phyloP scores from a whole-genome alignment of 306 rosid genomes.

The Vigna hirtella region DNA sequence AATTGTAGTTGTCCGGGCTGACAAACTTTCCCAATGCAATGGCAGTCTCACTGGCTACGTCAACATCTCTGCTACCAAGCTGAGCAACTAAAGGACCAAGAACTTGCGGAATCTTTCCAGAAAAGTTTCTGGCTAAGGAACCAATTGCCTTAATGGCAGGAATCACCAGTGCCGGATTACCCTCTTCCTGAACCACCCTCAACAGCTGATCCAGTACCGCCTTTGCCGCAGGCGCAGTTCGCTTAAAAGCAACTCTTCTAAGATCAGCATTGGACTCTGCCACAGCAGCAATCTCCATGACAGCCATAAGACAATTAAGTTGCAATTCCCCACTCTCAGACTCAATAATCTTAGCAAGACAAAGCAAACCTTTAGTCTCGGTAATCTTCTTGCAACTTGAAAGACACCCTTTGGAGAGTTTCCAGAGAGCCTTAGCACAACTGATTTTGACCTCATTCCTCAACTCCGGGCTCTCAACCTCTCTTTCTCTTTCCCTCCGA shows the following conservation, averaged over 20 bases:
- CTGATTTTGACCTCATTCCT: constrained; percentile 63
- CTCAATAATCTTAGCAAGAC: constrained; percentile 83
- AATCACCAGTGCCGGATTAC: constrained; percentile 50
- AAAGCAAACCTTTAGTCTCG: constrained; percentile 87
- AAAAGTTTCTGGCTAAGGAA: constrained; percentile 77
- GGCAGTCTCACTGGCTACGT: constrained; percentile 74
- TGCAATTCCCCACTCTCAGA: constrained; percentile 66
- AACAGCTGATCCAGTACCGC: constrained; percentile 82
- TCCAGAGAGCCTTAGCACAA: constrained; percentile 90
- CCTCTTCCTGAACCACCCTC: constrained; percentile 62
- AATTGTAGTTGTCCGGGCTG: constrained; percentile 69
- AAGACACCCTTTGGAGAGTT: constrained; percentile 65
- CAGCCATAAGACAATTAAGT: constrained; percentile 77
- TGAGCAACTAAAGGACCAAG: constrained; percentile 76
- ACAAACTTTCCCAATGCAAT: constrained; percentile 77
- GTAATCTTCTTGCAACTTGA: constrained; percentile 67
- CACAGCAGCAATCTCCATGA: constrained; percentile 78
- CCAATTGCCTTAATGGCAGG: constrained; percentile 84
- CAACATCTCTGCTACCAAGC: constrained; percentile 63
- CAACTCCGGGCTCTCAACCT: constrained; percentile 62
- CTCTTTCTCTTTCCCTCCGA: constrained; percentile 54
- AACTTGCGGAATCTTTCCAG: constrained; percentile 73
- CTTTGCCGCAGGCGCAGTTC: constrained; percentile 71
- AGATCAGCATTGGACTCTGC: constrained; percentile 75
- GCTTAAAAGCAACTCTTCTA: constrained; percentile 77